Base-by-base conservation (phyloP, 2,329 filamentous ascomycete species). In the Tolypocladium album region DNA sequence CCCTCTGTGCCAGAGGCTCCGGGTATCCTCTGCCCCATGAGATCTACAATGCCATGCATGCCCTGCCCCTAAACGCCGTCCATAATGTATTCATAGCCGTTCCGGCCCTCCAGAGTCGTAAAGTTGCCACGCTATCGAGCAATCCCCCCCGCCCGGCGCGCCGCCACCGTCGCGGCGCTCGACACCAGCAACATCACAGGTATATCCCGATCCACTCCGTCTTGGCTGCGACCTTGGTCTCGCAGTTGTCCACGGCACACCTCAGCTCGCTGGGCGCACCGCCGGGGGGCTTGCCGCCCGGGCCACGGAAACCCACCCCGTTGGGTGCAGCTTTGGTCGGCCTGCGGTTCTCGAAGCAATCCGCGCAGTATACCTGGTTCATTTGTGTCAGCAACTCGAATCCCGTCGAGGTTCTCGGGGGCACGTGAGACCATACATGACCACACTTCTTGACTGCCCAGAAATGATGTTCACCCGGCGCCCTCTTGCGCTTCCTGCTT, bases 401-500 rank as follows among this genome's bases (percentile, higher is more conserved):
- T 38, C 50, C 20, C n/a, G 31, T 34, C 17, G 27, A 13, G 31
- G 50, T n/a, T 9, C 27, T 22, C 31, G 13, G 11, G 2, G 8
- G 13, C 20, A 31, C 1, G 50, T 22, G 13, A 20, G 20, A 22
- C 8, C 22, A 72, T 82, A 97, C 94, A 76, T 99, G 94, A 64
- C 94, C 94, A 71, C 94, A 99, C 58, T 82, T 82, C 74, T 92
- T 96, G 42, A 94, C 81, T 0, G 94, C 88, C 92, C 92, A 97
- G 63, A 97, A 93, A 67, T 96, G 89, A 69, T 90, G 87, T 73
- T 96, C 92, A 27, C 79, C 81, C 8, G 77, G 74, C 24, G 79
- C 76, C 40, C 71, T 66, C 67, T 81, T 85, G 56, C 76, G 75
- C 45, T 75, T 80, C 63, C 67, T 74, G 20, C 42, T 27, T 0